phyloP scores from a whole-genome alignment of 129 eudicot genomes.

The Flaveria linearis region DNA sequence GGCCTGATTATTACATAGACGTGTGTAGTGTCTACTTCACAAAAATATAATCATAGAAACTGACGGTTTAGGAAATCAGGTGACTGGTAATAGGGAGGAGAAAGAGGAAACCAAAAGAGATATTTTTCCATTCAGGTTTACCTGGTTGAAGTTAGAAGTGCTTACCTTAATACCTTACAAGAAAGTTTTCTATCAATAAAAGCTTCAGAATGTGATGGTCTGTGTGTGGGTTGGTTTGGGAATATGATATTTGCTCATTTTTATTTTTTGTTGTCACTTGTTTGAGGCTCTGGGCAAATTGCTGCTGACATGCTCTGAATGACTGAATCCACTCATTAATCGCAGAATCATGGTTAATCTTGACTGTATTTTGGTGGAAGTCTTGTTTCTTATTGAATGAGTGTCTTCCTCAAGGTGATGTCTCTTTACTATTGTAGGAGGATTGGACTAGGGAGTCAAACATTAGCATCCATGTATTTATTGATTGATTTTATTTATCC shows the following conservation, averaged over 20 bases:
- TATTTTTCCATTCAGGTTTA: background rate
- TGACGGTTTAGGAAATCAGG: background rate
- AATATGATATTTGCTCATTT: background rate
- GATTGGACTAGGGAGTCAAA: constrained; percentile 20
- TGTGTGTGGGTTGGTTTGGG: background rate
- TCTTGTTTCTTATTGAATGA: constrained; percentile 31
- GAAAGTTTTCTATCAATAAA: background rate
- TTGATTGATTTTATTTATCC: constrained; percentile 8
- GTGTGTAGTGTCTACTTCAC: constrained; percentile 4
- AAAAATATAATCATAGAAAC: background rate
- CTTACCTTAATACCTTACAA: background rate
- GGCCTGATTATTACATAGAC: background rate
- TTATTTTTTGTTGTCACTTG: background rate
- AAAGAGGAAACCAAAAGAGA: constrained; percentile 1
- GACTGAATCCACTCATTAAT: background rate
- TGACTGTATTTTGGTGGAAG: constrained; percentile 22
- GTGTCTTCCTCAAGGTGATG: constrained; percentile 25
- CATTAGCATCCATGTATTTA: constrained; percentile 8
- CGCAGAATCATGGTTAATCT: constrained; percentile 9
- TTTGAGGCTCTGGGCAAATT: constrained; percentile 4
- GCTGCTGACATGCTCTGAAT: background rate
- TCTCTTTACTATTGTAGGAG: background rate
- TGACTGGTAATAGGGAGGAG: background rate
- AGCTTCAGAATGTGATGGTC: background rate
- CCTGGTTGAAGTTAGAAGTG: background rate